Evolutionary conservation across 140 eudicot species (phyloP).

Genomic region (Anethum foeniculum): DNA sequence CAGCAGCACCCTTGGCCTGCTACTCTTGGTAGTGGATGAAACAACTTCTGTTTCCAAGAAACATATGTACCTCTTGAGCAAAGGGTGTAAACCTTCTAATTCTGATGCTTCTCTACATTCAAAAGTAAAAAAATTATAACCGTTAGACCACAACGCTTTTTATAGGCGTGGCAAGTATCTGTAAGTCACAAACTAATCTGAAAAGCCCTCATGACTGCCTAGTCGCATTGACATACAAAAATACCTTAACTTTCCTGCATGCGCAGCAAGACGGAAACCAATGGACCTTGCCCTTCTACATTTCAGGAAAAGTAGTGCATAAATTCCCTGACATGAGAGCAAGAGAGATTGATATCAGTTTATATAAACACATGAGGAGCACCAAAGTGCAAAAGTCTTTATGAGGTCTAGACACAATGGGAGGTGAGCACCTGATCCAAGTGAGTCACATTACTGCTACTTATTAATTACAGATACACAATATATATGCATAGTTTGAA

Average conservation of each 20-base stretch:
- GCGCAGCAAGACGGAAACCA: conserved; percentile 79
- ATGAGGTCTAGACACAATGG: not conserved
- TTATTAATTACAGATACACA: not conserved
- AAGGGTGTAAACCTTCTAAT: conserved; percentile 77
- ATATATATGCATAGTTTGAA: too few species aligned
- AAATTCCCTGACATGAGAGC: conserved; percentile 61
- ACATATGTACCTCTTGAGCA: conserved; percentile 67
- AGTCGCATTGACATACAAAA: not conserved
- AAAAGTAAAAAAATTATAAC: not conserved
- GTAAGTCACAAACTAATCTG: not conserved
- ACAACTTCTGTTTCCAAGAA: conserved; percentile 59
- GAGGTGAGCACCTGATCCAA: not conserved
- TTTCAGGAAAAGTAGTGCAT: conserved; percentile 76
- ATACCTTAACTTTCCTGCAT: conserved; percentile 81
- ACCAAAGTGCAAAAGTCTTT: not conserved
- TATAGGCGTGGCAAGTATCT: not conserved
- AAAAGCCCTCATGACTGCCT: not conserved
- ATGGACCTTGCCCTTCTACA: conserved; percentile 77
- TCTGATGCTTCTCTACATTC: conserved; percentile 58
- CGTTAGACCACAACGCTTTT: not conserved
- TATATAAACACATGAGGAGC: not conserved
- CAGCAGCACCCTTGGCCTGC: conserved; percentile 83
- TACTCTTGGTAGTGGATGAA: conserved; percentile 32
- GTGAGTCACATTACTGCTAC: not conserved
- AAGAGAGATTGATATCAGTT: conserved; percentile 1